A percentile compares a stretch with the other conserved stretches of the same genome.
Conservation (phyloP, 441 rosid species). For the Gossypium gossypioides region DNA sequence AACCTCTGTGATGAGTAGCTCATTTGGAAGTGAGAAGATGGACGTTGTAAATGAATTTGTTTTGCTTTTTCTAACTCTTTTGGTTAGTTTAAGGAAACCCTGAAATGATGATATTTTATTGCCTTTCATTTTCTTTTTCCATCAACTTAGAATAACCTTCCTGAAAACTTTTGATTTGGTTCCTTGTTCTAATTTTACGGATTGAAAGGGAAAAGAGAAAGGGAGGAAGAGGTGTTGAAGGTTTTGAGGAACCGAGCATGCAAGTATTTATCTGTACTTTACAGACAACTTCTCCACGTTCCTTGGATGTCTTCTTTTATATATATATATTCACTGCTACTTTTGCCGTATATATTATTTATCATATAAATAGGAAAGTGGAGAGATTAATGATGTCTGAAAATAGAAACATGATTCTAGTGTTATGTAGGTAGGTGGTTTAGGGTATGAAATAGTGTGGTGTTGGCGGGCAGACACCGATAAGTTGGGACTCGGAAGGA, state of each 20-base stretch:
- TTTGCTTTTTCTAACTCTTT: background rate
- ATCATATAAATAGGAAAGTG: too few relatives aligned
- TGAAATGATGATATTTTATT: background rate
- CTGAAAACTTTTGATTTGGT: background rate
- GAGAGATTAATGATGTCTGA: background rate
- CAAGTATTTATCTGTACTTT: too few relatives aligned
- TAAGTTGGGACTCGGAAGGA: background rate
- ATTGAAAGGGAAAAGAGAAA: background rate
- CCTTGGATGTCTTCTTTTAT: too few relatives aligned
- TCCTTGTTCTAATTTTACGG: background rate
- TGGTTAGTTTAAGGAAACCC: background rate
- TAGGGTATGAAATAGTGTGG: background rate
- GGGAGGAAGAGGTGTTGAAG: background rate
- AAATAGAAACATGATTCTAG: background rate
- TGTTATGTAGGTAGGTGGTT: background rate
- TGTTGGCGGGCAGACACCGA: background rate
- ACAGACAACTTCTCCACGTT: too few relatives aligned
- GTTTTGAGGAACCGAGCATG: background rate
- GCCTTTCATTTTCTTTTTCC: background rate
- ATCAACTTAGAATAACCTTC: background rate
- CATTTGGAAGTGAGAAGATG: conserved; percentile 12
- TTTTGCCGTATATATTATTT: too few relatives aligned
- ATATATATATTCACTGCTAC: too few relatives aligned
- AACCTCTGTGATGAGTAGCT: conserved; percentile 8
- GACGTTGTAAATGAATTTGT: background rate